These are phyloP conservation scores for Cladosporium sp. DNA, from an alignment of 2,329 filamentous ascomycete genomes.

Conservation along the genomic window DNA sequence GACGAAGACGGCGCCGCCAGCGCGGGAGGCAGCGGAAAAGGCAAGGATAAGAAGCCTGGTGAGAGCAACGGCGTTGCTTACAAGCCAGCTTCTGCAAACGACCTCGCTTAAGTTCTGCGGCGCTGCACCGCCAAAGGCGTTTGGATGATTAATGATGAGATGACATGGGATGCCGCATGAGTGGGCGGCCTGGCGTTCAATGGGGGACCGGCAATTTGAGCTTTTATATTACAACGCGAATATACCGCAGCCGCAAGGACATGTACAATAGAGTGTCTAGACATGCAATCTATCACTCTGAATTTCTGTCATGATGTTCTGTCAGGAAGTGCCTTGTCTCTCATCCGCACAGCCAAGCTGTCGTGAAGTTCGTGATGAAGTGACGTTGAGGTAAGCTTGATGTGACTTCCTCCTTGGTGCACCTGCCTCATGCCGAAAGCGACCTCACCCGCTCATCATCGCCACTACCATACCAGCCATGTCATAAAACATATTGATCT, in stretches of 20 bases:
- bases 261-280: constrained; percentile 8
- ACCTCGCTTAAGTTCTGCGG: neutral
- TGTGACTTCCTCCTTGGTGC: neutral
- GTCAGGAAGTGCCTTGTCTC: too few relatives aligned
- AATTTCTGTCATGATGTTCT: neutral
- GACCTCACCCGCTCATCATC: too few relatives aligned
- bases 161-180: constrained; percentile 4
- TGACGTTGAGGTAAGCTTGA: constrained; percentile 10
- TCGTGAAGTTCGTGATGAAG: neutral
- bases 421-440: neutral
- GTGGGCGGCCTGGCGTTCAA: constrained; percentile 3
- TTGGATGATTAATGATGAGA: constrained; percentile 13
- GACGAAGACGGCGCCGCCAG: constrained; percentile 33
- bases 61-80: constrained; percentile 22
- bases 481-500: too few relatives aligned
- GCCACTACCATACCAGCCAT: too few relatives aligned
- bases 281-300: neutral
- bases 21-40: constrained; percentile 23
- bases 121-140: neutral
- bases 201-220: neutral
- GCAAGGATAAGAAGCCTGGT: constrained; percentile 27
- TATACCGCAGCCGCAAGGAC: neutral
- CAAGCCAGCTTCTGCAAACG: constrained; percentile 5
- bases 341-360: neutral
- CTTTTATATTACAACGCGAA: neutral